A percentile compares a stretch with the other conserved stretches of the same genome.
These are phyloP conservation scores for Spathaspora arborariae DNA, from an alignment of 805 yeast genomes.

Conservation along the genomic window DNA sequence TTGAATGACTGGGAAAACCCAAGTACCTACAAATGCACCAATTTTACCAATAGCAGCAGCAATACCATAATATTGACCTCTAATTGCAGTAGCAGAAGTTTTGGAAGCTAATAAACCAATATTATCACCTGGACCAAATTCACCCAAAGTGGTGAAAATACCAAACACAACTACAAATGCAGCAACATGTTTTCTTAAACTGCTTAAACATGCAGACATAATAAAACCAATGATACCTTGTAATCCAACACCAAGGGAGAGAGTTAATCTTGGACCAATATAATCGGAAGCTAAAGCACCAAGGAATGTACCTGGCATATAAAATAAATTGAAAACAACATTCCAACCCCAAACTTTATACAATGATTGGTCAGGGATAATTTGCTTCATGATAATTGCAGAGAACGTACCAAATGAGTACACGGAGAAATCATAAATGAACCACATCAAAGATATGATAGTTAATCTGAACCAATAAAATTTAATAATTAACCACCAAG, in stretches of 20 bases:
- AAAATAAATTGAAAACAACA: conserved; percentile 80
- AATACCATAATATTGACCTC: conserved; percentile 88
- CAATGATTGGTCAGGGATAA: conserved; percentile 58
- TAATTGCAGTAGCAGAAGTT: conserved; percentile 78
- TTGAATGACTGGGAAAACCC: conserved; percentile 80
- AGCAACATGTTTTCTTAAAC: conserved; percentile 58
- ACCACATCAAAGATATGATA: conserved; percentile 80
- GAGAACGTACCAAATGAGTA: conserved; percentile 89
- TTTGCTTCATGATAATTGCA: conserved; percentile 56
- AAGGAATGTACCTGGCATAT: conserved; percentile 82
- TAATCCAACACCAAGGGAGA: conserved; percentile 59
- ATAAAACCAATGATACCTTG: conserved; percentile 81
- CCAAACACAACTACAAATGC: conserved; percentile 86
- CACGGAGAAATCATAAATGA: conserved; percentile 81
- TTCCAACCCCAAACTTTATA: conserved; percentile 89
- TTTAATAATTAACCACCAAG: conserved; percentile 66
- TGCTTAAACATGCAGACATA: conserved; percentile 69
- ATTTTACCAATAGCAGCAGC: conserved; percentile 90
- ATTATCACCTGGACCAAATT: conserved; percentile 92
- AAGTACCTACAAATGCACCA: conserved; percentile 91
- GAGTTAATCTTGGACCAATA: conserved; percentile 84
- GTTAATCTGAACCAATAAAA: conserved; percentile 80
- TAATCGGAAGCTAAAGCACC: conserved; percentile 88
- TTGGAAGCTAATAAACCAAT: conserved; percentile 85
- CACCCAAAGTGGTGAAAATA: conserved; percentile 82